Conservation (phyloP, 2,329 filamentous ascomycete genomes). For the Parasarocladium wereldwijsianum region DNA sequence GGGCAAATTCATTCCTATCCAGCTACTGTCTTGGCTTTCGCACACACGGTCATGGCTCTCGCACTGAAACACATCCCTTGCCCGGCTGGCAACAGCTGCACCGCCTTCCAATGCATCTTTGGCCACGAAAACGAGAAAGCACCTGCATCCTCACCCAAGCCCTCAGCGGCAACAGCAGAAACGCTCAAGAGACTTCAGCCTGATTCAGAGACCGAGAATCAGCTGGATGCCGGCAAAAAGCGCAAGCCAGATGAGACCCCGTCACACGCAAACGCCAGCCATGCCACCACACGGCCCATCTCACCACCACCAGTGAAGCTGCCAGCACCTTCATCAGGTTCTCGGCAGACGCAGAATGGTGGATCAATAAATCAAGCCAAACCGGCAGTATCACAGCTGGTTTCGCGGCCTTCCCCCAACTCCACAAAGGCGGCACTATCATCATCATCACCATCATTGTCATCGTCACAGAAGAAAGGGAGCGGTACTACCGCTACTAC, state of each 20-base stretch:
- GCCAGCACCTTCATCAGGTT: too few relatives aligned
- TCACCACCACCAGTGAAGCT: slow-evolving; percentile 17
- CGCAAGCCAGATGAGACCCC: neutral
- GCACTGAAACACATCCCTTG: slow-evolving; percentile 34
- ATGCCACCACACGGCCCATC: slow-evolving; percentile 14
- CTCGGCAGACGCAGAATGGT: too few relatives aligned
- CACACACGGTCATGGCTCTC: slow-evolving; percentile 17
- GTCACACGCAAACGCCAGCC: neutral
- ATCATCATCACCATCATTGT: slow-evolving; percentile 6
- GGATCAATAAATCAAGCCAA: too few relatives aligned
- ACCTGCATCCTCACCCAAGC: too few relatives aligned
- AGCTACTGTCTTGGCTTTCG: neutral
- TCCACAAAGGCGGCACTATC: too few relatives aligned
- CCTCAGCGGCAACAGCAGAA: neutral
- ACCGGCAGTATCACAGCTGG: too few relatives aligned
- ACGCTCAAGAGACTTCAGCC: neutral
- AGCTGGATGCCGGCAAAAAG: neutral
- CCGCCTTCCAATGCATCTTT: slow-evolving; percentile 35
- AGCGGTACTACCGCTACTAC: too few relatives aligned
- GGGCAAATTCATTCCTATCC: too few relatives aligned
- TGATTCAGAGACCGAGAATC: neutral
- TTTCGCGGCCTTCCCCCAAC: too few relatives aligned
- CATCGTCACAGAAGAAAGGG: slow-evolving; percentile 1
- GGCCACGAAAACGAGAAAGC: slow-evolving; percentile 23
- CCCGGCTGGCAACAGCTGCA: slow-evolving; percentile 31